Base-by-base conservation (phyloP, 257 asterid genomes). In the Solanum medicagineum region DNA sequence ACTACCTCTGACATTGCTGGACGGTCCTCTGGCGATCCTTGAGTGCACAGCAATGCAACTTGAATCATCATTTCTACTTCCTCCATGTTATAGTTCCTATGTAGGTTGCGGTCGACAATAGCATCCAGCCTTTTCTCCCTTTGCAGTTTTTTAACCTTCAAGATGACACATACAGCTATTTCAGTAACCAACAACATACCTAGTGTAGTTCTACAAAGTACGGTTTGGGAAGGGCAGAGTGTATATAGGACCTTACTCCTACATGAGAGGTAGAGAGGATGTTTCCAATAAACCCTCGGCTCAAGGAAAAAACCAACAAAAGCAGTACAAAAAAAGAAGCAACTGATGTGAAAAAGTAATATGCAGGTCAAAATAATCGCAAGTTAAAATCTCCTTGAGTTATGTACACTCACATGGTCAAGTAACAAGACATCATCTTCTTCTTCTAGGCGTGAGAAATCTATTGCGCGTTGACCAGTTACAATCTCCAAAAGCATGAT, bases 1-100 rank as follows among this genome's bases (percentile, higher is more conserved):
- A 95, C 98, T 16, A 94, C 99, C 85, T 91, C 98, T 2, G 99
- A 95, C 99, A 95, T 95, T n/a, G 94, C 94, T 2, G 99, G 99
- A 4, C 99, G 97, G n/a, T 96, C 98, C 86, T 94, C 98, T 0
- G 98, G 97, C 4, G 97, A 93, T 42, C 91, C 82, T 86, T 96
- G 99, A 11, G 99, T 95, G 86, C 99, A 94, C 1, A 95, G 95
- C 20, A 96, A 83, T 3, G 99, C 99, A 15, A 96, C 98, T 91
- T 95, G 97, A 69, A 96, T 94, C 99, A 96, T 92, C 97, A 93
- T 94, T 92, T 96, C 99, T 47, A 96, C 98, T 85, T 95, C 98
- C 1, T 91, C 85, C 66, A 94, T 93, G 87, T 91, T 88, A 87
- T 87, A 92, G 86, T 85, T 89, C 51, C 53, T 84, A 16, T 69